Base-by-base conservation (phyloP, 176 grass and related monocot genomes). In the Rhipidocladum racemiflorum region DNA sequence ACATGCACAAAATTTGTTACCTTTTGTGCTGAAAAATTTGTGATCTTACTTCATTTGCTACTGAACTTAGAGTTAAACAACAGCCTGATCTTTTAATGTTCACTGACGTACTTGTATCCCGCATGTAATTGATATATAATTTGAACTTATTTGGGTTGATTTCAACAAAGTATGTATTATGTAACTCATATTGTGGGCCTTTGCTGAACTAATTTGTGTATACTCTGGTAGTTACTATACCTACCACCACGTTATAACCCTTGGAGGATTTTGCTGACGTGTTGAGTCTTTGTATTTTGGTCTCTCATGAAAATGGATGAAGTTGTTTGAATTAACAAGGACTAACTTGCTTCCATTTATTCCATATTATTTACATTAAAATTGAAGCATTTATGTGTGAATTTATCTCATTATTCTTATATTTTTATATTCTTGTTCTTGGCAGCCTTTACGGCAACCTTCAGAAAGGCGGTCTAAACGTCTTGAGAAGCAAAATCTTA, bases 391-490 rank as follows among this genome's bases (percentile, higher is more conserved):
- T 38, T 66, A 18, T 70, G 6, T n/a, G 48, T 65, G 24, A 38
- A 61, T 45, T 61, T 64, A 17, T 81, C 32, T 38, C 48, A 43
- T 76, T 59, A 69, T 88, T 89, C 34, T 91, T 40, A 84, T 84
- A 56, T 28, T 76, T 69, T 49, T n/a, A 57, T 87, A 43, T 63
- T 66, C 48, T 85, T 79, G 15, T 72, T 38, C 27, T 81, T 70
- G 44, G 28, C 86, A 88, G 68, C 50, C 72, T 78, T 67, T 57
- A 32, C 29, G 9, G 68, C 72, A 84, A 42, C 63, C 65, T 82
- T 82, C 40, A 60, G 88, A 90, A 83, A 86, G 88, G 48, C 66
- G 88, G 16, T 86, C 88, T 6, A 90, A 86, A 86, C 88, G 83
- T 61, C 83, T 83, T 73, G 83, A 90, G 72, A 82, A 86, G 50